These are phyloP conservation scores for Fraxinus pennsylvanica DNA, from an alignment of 257 asterid species.

Conservation along the genomic window DNA sequence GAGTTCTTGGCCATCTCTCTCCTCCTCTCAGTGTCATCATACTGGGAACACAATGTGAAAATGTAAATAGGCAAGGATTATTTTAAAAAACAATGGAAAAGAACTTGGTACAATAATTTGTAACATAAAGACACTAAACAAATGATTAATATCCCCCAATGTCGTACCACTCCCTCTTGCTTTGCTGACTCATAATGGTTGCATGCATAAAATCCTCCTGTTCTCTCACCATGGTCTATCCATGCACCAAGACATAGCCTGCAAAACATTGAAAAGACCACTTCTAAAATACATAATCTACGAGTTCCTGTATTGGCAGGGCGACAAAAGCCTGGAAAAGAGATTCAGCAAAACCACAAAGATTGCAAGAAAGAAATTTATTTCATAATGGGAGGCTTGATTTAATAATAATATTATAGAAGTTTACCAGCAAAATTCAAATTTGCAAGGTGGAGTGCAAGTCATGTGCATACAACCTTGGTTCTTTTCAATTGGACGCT, in stretches of 20 bases:
- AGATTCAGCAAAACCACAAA: constrained; percentile 13
- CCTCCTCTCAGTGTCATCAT: constrained; percentile 94
- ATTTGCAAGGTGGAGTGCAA: constrained; percentile 99
- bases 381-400: constrained; percentile 1
- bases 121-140: constrained; percentile 4
- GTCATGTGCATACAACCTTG: constrained; percentile 99
- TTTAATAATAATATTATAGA: constrained; percentile 14
- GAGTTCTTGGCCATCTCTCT: constrained; percentile 99
- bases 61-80: constrained; percentile 20
- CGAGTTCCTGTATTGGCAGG: constrained; percentile 9
- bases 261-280: constrained; percentile 21
- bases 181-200: constrained; percentile 97
- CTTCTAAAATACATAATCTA: background rate
- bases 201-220: constrained; percentile 99
- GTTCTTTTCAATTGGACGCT: constrained; percentile 98
- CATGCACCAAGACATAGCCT: constrained; percentile 98
- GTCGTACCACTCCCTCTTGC: constrained; percentile 94
- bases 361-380: background rate
- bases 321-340: background rate
- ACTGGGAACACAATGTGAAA: constrained; percentile 46
- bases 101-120: background rate
- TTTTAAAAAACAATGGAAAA: constrained; percentile 22
- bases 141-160: constrained; percentile 16
- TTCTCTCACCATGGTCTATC: constrained; percentile 99
- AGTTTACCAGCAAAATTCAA: constrained; percentile 96